Percentiles rank a stretch among this genome's conserved stretches.
Conservation (phyloP, 192 early-diverging fungal genomes). For the Pilaira anomala region DNA sequence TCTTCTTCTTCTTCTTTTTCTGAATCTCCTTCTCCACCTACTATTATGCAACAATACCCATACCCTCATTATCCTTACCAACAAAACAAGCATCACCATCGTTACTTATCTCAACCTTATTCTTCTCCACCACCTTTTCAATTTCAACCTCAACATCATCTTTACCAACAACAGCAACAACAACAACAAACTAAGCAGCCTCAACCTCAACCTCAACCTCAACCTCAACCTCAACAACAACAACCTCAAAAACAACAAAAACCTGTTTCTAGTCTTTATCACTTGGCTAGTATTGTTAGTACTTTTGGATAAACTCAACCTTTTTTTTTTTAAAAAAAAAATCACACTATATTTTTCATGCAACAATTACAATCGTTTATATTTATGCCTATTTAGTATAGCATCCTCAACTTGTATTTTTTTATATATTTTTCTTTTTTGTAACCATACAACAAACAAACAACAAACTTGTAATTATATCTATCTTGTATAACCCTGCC, state of each 20-base stretch:
- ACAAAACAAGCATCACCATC: background rate
- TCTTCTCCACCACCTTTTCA: background rate
- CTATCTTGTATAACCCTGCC: background rate
- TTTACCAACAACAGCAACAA: background rate
- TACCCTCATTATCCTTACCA: background rate
- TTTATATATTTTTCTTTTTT: background rate
- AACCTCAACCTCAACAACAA: constrained; percentile 10
- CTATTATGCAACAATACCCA: background rate
- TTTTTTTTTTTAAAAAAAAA: constrained; percentile 2
- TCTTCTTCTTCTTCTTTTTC: background rate
- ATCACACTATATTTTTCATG: background rate
- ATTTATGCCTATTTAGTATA: constrained; percentile 6
- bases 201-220: background rate
- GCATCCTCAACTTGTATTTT: constrained; percentile 6
- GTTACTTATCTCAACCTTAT: background rate
- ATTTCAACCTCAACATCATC: background rate
- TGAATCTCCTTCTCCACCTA: constrained; percentile 4
- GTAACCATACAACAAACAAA: constrained; percentile 12
- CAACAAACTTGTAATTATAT: constrained; percentile 12
- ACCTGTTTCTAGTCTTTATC: constrained; percentile 12
- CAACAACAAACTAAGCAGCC: background rate
- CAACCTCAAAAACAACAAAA: constrained; percentile 1
- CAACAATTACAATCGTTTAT: constrained; percentile 2
- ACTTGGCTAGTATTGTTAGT: constrained; percentile 18
- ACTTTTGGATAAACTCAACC: constrained; percentile 9